Conservation (phyloP, 2,329 filamentous ascomycete genomes). For the Rutstroemia sp. region DNA sequence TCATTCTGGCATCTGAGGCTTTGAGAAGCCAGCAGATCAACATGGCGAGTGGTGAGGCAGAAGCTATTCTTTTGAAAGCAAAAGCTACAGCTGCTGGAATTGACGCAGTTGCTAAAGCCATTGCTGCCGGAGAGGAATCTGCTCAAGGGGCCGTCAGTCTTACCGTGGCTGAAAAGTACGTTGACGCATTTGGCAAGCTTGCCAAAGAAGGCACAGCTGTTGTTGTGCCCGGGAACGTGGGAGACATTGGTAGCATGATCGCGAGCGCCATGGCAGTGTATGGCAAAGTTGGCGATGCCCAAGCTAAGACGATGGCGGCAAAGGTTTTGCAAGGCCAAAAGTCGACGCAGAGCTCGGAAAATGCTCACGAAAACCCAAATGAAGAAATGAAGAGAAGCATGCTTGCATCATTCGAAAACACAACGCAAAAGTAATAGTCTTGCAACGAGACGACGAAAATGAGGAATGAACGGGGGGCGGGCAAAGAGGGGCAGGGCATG, state of each 20-base stretch:
- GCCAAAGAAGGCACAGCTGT: slow-evolving; percentile 94
- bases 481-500: not conserved
- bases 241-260: slow-evolving; percentile 95
- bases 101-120: slow-evolving; percentile 72
- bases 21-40: slow-evolving; percentile 89
- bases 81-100: slow-evolving; percentile 82
- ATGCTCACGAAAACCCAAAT: slow-evolving; percentile 27
- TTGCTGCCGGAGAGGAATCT: slow-evolving; percentile 62
- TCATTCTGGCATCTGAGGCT: slow-evolving; percentile 92
- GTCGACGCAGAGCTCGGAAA: slow-evolving; percentile 21
- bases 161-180: slow-evolving; percentile 93
- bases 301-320: slow-evolving; percentile 59
- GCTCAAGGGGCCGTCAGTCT: slow-evolving; percentile 82
- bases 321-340: slow-evolving; percentile 37
- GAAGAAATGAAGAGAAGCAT: slow-evolving; percentile 40
- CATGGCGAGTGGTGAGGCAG: slow-evolving; percentile 81
- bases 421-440: slow-evolving; percentile 26
- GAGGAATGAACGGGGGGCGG: not conserved
- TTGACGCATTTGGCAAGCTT: slow-evolving; percentile 86
- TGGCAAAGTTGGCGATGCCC: slow-evolving; percentile 80
- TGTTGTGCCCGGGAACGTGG: slow-evolving; percentile 93
- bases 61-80: slow-evolving; percentile 84
- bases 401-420: slow-evolving; percentile 39
- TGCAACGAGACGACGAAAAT: not conserved
- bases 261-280: slow-evolving; percentile 93